phyloP scores from a whole-genome alignment of 2,329 filamentous ascomycete genomes.

The Calonectria pteridis region DNA sequence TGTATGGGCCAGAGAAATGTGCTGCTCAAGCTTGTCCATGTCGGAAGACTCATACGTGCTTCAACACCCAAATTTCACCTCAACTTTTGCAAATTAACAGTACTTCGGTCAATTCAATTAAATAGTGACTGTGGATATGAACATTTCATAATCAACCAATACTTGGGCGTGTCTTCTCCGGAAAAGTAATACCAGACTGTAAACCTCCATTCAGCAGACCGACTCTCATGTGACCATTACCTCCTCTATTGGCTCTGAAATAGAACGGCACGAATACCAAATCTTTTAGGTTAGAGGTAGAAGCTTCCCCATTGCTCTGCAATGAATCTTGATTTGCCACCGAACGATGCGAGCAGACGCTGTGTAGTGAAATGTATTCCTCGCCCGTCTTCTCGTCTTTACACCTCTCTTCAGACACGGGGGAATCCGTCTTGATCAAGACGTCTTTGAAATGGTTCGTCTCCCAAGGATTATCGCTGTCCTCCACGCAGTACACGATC shows the following conservation, averaged over 20 bases:
- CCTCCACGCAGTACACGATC: constrained; percentile 71
- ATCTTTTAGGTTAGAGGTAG: not conserved
- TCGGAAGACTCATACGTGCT: not conserved
- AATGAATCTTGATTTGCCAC: not conserved
- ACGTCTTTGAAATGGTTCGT: constrained; percentile 65
- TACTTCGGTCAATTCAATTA: too few species aligned
- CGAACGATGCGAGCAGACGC: not conserved
- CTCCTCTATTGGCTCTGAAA: constrained; percentile 31
- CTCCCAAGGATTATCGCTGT: constrained; percentile 68
- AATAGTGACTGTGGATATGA: not conserved
- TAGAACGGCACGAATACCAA: constrained; percentile 33
- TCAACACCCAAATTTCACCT: not conserved
- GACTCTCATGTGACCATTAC: constrained; percentile 35
- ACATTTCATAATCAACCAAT: not conserved
- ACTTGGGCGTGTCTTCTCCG: constrained; percentile 16
- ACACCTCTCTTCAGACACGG: constrained; percentile 20
- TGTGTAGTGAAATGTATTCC: constrained; percentile 29
- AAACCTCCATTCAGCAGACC: constrained; percentile 26
- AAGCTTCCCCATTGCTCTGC: not conserved
- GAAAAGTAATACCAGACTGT: constrained; percentile 20
- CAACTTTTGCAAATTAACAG: not conserved
- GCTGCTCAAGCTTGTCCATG: not conserved
- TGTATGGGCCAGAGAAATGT: too few species aligned
- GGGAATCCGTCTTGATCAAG: constrained; percentile 5
- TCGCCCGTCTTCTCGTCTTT: constrained; percentile 24